Evolutionary conservation across 2,329 filamentous ascomycete species (phyloP), one percentile per base, ranked within the genome.

Genomic region (Sarocladium kiliense): DNA sequence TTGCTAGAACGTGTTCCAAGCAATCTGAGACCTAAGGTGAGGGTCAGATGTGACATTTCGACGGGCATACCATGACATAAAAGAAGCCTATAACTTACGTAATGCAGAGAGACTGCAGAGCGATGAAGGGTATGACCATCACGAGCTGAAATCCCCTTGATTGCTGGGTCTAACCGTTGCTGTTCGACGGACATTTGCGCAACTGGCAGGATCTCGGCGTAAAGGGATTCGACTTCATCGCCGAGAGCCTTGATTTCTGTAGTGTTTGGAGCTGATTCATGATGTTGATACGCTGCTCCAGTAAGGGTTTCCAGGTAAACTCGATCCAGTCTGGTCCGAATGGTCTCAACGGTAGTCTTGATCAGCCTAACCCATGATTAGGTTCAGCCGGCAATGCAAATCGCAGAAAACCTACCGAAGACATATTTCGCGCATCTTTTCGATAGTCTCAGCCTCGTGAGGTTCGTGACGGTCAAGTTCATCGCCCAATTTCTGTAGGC

Each of bases 121-220:
- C 74, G 73, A 10, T 66, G 67, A n/a, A 77, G 59, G 21, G 69
- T 74, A 36, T 75, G 70, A 1, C 74, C 72, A 51, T 73, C 75
- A 55, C 70, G 74, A 2, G 71, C 66, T 6, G 75, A 68, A 3
- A 78, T 65, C 0, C 73, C 69, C 55, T 71, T 69, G 5, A 82
- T 68, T 1, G 86, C 81, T 0, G 86, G 86, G 57, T 82, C 78
- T 4, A 87, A 74, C 60, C 85, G 79, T 63, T 88, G 83, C 61
- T 87, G 81, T 60, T 89, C 84, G 1, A 85, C 77, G 0, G 86
- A 82, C 82, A 90, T 89, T 58, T 87, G 82, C 6, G 85, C 81
- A 2, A 90, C 83, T 0, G 86, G 82, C 0, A 86, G 71, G 39
- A 90, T 84, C 64, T 90, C 87, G 0, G 84, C 74, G 61, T 87